Conservation (phyloP, 78 protist genomes). For the Planoprotostelium fungivorum region DNA sequence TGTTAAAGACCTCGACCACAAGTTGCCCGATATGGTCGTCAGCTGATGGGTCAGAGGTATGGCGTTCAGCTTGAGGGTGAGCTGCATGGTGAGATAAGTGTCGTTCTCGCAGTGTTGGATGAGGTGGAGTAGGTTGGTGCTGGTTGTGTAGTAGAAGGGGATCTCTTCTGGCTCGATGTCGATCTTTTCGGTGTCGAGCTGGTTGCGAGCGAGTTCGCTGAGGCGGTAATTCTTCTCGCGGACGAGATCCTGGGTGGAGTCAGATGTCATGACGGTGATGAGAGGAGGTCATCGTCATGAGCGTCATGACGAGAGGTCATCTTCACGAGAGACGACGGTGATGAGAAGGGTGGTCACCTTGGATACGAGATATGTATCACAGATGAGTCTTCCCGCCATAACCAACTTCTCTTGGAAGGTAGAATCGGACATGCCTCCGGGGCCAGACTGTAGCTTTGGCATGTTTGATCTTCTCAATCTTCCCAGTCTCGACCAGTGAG, state of each 20-base stretch:
- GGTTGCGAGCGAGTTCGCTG: conserved; percentile 62
- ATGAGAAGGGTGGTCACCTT: conserved; percentile 13
- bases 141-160: background rate
- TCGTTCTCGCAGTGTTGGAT: conserved; percentile 58
- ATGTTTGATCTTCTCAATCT: conserved; percentile 53
- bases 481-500: conserved; percentile 86
- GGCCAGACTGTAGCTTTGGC: conserved; percentile 4
- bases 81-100: conserved; percentile 58
- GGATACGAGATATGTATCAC: conserved; percentile 70
- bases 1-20: conserved; percentile 81
- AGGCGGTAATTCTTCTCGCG: conserved; percentile 68
- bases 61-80: conserved; percentile 69
- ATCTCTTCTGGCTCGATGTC: conserved; percentile 12
- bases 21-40: conserved; percentile 85
- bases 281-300: too few relatives aligned
- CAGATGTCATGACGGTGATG: too few relatives aligned
- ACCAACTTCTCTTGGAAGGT: conserved; percentile 4
- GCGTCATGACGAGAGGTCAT: too few relatives aligned
- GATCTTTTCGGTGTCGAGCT: conserved; percentile 38
- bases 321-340: background rate
- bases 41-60: conserved; percentile 94
- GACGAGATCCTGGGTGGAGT: conserved; percentile 47
- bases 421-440: conserved; percentile 6
- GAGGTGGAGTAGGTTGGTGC: background rate
- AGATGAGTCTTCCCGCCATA: conserved; percentile 68